Evolutionary conservation across 1,139 yeast species (phyloP), one percentile per base, ranked within the genome.

Genomic region (Blastobotrys arbuscula): DNA sequence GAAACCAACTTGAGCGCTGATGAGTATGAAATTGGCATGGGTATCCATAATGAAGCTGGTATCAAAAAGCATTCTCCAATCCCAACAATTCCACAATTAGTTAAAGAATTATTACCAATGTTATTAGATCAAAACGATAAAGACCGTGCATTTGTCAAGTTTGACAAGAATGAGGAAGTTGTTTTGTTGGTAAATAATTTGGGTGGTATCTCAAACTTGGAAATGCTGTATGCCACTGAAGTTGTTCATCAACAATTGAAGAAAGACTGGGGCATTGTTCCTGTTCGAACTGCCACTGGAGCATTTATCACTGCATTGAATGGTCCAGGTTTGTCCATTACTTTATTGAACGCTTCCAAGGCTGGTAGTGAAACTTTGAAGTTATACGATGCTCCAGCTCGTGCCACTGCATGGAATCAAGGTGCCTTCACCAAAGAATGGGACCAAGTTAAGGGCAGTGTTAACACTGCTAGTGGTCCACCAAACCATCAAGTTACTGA

Each of bases 21-120:
- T 16, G 89, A 87, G 64, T 83, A 84, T 59, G 97, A 90, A 66
- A 74, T 90, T 54, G 97, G 97, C 24, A 83, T 90, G 81, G 97
- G 97, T 44, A 90, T 90, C 54, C 97, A 90, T 67, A 90, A 90
- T 62, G 97, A 90, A 64, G 94, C 96, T 0, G 97, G 97, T 50
- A 79, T 80, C 48, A 73, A 78, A 55, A 78, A 83, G 56, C 66
- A 84, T 42, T 74, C 78, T 18, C 92, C 94, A 39, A 79, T 89
- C 56, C 81, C 81, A 5, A 59, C 70, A 2, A 70, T 74, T 50
- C 75, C 72, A 35, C 70, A 66, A 28, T 64, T 77, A 46, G 66
- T 77, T 42, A 48, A 52, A 26, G 55, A 60, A 26, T 52, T 67
- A 45, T 57, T 66, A 33, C 64, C 63, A 15, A 48, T 60, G 51